A percentile compares a stretch with the other conserved stretches of the same genome.
Conservation (phyloP, 1,139 yeast genomes). For the Yamadazyma atmosphaerica region DNA sequence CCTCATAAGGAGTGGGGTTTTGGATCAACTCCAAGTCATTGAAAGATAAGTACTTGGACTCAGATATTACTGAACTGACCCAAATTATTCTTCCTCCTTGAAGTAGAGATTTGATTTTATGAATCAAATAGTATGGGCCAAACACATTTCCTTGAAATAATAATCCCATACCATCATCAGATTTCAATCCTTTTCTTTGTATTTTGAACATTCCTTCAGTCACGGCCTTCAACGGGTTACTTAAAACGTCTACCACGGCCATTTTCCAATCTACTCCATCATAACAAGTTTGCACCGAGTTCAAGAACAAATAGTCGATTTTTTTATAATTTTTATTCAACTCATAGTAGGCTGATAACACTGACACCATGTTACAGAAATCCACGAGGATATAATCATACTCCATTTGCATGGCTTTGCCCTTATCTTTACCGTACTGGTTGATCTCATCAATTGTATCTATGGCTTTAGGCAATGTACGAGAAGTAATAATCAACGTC, state of each 20-base stretch:
- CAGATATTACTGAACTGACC: conserved; percentile 82
- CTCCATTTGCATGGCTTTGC: conserved; percentile 59
- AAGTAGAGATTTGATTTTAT: conserved; percentile 56
- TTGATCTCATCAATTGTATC: conserved; percentile 70
- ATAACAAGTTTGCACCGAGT: conserved; percentile 89
- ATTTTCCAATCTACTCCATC: conserved; percentile 83
- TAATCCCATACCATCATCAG: conserved; percentile 75
- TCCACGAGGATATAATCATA: conserved; percentile 87
- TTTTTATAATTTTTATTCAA: conserved; percentile 59
- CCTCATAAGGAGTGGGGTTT: conserved; percentile 77
- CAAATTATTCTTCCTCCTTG: conserved; percentile 70
- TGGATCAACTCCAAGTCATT: conserved; percentile 72
- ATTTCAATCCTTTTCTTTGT: conserved; percentile 71
- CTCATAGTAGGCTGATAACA: conserved; percentile 72
- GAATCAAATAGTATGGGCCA: conserved; percentile 85
- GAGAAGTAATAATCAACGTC: conserved; percentile 82
- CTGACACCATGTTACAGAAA: conserved; percentile 87
- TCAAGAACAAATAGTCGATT: conserved; percentile 77
- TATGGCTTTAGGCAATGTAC: conserved; percentile 81
- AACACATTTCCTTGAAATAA: conserved; percentile 95
- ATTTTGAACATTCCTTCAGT: conserved; percentile 84
- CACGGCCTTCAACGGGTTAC: conserved; percentile 73
- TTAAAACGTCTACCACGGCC: conserved; percentile 65
- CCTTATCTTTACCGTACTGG: conserved; percentile 38
- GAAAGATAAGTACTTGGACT: conserved; percentile 65